These are phyloP conservation scores for Allantophomopsis cytisporea DNA, from an alignment of 2,329 filamentous ascomycete species.

Conservation along the genomic window DNA sequence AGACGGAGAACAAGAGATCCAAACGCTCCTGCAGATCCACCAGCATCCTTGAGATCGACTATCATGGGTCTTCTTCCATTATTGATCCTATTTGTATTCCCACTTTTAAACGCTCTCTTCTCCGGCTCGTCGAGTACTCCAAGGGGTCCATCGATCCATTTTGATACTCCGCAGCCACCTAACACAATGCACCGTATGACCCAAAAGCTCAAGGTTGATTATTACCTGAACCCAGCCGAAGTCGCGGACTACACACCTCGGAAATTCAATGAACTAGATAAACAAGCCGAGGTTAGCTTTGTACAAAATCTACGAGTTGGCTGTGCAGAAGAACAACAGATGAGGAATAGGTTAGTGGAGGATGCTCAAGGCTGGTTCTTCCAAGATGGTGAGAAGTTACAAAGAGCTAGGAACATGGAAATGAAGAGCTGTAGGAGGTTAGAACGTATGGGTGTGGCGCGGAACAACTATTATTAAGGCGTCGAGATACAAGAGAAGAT, in stretches of 20 bases:
- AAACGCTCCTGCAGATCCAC: slow-evolving; percentile 34
- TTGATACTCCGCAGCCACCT: slow-evolving; percentile 57
- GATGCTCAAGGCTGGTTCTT: slow-evolving; percentile 61
- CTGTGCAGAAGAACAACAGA: slow-evolving; percentile 62
- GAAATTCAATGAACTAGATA: slow-evolving; percentile 65
- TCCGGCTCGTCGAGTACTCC: slow-evolving; percentile 35
- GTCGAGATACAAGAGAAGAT: not conserved
- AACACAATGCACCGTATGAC: slow-evolving; percentile 64
- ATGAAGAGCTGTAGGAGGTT: slow-evolving; percentile 45
- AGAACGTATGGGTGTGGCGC: slow-evolving; percentile 28
- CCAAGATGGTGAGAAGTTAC: slow-evolving; percentile 46
- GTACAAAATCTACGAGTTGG: slow-evolving; percentile 51
- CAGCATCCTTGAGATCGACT: slow-evolving; percentile 33
- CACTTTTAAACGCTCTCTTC: slow-evolving; percentile 72
- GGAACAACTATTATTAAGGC: not conserved
- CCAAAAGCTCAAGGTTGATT: slow-evolving; percentile 58
- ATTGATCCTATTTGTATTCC: slow-evolving; percentile 76
- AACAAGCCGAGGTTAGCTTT: slow-evolving; percentile 61
- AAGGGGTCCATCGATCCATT: slow-evolving; percentile 58
- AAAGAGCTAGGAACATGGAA: slow-evolving; percentile 31
- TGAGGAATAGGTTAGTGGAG: slow-evolving; percentile 38
- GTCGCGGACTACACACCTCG: slow-evolving; percentile 54
- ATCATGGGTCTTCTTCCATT: slow-evolving; percentile 74
- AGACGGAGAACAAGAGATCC: slow-evolving; percentile 60
- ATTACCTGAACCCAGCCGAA: slow-evolving; percentile 74